phyloP scores from a whole-genome alignment of 1,139 yeast genomes.

The Citeromyces hawaiiensis region DNA sequence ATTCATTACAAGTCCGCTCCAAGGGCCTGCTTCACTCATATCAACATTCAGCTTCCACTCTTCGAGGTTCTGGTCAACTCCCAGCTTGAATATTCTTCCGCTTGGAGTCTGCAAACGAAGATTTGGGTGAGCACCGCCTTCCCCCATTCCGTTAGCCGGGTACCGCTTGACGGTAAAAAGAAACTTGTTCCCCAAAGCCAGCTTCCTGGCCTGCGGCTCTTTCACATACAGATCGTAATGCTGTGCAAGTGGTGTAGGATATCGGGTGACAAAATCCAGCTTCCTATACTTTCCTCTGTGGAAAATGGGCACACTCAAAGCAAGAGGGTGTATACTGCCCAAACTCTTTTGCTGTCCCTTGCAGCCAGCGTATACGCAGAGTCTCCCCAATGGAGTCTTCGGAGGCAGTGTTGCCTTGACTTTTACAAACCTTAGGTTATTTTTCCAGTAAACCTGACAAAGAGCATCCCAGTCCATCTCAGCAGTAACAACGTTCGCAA shows the following conservation, averaged over 20 bases:
- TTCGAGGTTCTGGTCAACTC: slow-evolving; percentile 30
- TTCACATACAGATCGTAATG: slow-evolving; percentile 67
- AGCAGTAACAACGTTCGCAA: slow-evolving; percentile 38
- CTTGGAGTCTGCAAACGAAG: slow-evolving; percentile 74
- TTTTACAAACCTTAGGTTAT: slow-evolving; percentile 52
- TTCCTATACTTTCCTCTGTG: slow-evolving; percentile 58
- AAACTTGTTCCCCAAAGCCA: slow-evolving; percentile 45
- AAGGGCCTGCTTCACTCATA: slow-evolving; percentile 61
- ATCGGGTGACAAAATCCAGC: slow-evolving; percentile 48
- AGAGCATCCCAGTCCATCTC: slow-evolving; percentile 41
- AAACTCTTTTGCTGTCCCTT: slow-evolving; percentile 34
- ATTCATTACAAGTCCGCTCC: slow-evolving; percentile 74
- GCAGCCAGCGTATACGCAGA: slow-evolving; percentile 64
- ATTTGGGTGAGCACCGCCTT: slow-evolving; percentile 4
- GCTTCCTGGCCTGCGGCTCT: slow-evolving; percentile 67
- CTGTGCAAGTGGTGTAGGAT: slow-evolving; percentile 58
- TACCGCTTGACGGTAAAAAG: slow-evolving; percentile 51
- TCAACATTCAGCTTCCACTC: slow-evolving; percentile 45
- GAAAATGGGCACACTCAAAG: slow-evolving; percentile 64
- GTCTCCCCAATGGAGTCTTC: slow-evolving; percentile 50
- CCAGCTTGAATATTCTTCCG: slow-evolving; percentile 59
- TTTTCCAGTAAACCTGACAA: slow-evolving; percentile 66
- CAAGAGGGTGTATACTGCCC: slow-evolving; percentile 46
- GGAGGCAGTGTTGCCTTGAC: slow-evolving; percentile 75
- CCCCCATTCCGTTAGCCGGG: slow-evolving; percentile 26